Conservation (phyloP, 805 yeast species). For the Hanseniaspora guilliermondii region DNA sequence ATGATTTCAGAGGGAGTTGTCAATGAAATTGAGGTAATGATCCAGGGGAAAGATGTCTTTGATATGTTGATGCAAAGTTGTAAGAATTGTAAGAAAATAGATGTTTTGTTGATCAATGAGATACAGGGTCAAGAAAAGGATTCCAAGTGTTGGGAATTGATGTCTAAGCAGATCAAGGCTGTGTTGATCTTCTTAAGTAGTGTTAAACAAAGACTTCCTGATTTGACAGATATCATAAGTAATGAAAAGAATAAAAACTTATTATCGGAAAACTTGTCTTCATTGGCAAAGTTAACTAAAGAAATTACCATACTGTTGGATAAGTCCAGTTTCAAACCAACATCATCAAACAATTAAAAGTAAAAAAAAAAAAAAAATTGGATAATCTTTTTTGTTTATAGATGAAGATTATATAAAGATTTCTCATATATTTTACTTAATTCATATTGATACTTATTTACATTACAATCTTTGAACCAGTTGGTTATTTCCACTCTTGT, state of each 20-base stretch:
- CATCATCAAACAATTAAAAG: background rate
- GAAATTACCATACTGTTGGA: slow-evolving; percentile 83
- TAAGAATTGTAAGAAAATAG: slow-evolving; percentile 6
- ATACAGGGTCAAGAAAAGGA: slow-evolving; percentile 34
- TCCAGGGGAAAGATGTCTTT: background rate
- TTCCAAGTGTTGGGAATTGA: slow-evolving; percentile 65
- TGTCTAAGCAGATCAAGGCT: slow-evolving; percentile 67
- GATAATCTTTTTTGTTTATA: background rate
- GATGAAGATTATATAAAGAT: slow-evolving; percentile 21
- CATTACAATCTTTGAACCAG: slow-evolving; percentile 25
- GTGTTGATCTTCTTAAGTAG: slow-evolving; percentile 73
- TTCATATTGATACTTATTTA: slow-evolving; percentile 36
- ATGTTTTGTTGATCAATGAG: background rate
- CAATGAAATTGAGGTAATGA: background rate
- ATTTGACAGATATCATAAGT: slow-evolving; percentile 44
- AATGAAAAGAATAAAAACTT: slow-evolving; percentile 66
- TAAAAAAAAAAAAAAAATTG: too few species aligned
- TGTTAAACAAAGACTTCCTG: slow-evolving; percentile 36
- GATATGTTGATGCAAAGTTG: background rate
- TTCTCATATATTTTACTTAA: slow-evolving; percentile 34
- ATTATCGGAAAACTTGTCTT: slow-evolving; percentile 65
- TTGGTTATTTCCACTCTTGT: slow-evolving; percentile 34
- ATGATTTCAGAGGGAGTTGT: slow-evolving; percentile 7
- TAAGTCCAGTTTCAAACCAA: slow-evolving; percentile 28
- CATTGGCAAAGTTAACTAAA: slow-evolving; percentile 75